phyloP scores from a whole-genome alignment of 257 asterid genomes.

The Ballota nigra region DNA sequence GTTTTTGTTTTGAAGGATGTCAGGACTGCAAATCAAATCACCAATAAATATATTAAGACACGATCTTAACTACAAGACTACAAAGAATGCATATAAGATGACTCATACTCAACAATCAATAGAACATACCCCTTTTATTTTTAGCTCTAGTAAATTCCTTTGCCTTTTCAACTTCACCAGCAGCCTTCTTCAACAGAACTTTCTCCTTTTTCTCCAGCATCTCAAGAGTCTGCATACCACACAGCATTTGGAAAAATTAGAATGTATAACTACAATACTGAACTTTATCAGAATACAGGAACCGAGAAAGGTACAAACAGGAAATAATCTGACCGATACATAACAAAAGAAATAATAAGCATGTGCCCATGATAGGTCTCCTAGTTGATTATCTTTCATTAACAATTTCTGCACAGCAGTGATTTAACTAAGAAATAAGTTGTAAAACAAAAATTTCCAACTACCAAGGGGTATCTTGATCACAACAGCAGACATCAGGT shows the following conservation, averaged over 20 bases:
- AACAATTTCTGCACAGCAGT: background rate
- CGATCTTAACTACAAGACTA: conserved; percentile 6
- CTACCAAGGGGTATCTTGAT: background rate
- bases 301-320: background rate
- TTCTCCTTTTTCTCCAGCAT: conserved; percentile 84
- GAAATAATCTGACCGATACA: conserved; percentile 8
- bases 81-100: background rate
- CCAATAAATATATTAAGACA: background rate
- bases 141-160: conserved; percentile 76
- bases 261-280: background rate
- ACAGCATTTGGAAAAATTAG: conserved; percentile 8
- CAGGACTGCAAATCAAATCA: conserved; percentile 9
- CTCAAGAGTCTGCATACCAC: conserved; percentile 61
- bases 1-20: background rate
- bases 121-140: conserved; percentile 67
- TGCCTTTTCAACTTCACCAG: conserved; percentile 72
- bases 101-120: conserved; percentile 16
- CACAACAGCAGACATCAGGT: background rate
- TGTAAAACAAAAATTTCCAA: background rate
- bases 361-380: background rate
- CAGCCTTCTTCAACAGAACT: conserved; percentile 68
- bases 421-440: background rate
- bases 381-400: background rate
- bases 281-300: background rate
- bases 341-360: background rate